These are phyloP conservation scores for Sphaerulina vaccinii DNA, from an alignment of 2,329 filamentous ascomycete genomes.

Conservation along the genomic window DNA sequence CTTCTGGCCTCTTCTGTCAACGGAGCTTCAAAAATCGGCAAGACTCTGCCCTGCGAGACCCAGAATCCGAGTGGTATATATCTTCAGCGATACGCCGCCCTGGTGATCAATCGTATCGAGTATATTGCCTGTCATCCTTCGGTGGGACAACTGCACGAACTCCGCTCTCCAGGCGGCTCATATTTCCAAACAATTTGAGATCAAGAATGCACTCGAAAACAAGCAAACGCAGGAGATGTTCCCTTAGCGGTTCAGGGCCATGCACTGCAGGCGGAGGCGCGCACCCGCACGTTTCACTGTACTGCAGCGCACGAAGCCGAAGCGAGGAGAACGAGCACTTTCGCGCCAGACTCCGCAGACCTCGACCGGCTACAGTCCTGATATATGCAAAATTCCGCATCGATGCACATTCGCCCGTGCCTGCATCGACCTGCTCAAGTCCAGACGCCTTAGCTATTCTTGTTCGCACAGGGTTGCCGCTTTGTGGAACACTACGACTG, in stretches of 20 bases:
- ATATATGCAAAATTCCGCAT: neutral
- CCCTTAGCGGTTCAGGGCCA: neutral
- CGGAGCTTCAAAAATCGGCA: too few relatives aligned
- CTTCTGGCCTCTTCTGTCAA: too few relatives aligned
- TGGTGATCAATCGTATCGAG: too few relatives aligned
- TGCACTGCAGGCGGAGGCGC: slow-evolving; percentile 3
- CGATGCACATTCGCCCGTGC: slow-evolving; percentile 1
- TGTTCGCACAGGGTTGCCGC: slow-evolving; percentile 3
- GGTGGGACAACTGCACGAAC: too few relatives aligned
- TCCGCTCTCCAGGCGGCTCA: too few relatives aligned
- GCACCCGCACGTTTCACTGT: neutral
- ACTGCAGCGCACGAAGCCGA: neutral
- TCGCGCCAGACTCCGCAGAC: neutral
- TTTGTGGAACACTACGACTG: slow-evolving; percentile 2
- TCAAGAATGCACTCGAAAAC: neutral
- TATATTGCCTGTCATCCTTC: too few relatives aligned
- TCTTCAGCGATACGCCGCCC: too few relatives aligned
- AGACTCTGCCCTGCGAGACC: too few relatives aligned
- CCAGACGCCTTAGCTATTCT: slow-evolving; percentile 10
- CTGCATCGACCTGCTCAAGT: slow-evolving; percentile 1
- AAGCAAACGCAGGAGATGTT: neutral
- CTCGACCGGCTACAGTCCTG: neutral
- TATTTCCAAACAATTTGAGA: neutral
- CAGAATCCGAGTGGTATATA: too few relatives aligned
- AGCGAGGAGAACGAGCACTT: neutral